Percentiles rank a stretch among this genome's conserved stretches.
These are phyloP conservation scores for Populus alba DNA, from an alignment of 345 rosid genomes.

Conservation along the genomic window DNA sequence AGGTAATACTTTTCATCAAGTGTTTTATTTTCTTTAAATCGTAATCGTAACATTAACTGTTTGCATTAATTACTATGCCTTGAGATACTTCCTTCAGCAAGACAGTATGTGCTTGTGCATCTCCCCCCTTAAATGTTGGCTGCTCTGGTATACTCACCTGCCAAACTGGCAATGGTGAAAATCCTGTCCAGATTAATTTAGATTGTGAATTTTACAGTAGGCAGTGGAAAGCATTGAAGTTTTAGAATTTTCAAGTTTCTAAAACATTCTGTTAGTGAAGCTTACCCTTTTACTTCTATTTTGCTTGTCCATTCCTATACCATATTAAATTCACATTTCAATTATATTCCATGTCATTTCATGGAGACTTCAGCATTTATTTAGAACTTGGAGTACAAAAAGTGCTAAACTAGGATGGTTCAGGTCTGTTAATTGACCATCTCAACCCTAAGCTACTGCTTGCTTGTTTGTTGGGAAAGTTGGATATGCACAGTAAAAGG, in stretches of 20 bases:
- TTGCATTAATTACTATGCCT: not conserved
- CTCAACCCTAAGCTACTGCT: not conserved
- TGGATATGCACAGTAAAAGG: not conserved
- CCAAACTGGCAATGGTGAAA: not conserved
- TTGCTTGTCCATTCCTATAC: not conserved
- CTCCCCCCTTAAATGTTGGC: not conserved
- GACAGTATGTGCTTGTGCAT: not conserved
- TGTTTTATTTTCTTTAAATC: not conserved
- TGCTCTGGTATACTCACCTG: not conserved
- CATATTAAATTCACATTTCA: not conserved
- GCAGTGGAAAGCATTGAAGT: not conserved
- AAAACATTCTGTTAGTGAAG: not conserved
- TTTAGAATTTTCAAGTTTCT: not conserved
- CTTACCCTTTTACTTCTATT: not conserved
- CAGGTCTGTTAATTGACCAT: not conserved
- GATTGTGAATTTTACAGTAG: not conserved
- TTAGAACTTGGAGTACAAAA: no score
- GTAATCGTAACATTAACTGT: not conserved
- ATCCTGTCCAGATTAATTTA: not conserved
- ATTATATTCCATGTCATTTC: not conserved
- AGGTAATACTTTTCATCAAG: constrained; percentile 42
- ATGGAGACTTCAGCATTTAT: not conserved
- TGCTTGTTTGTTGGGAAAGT: not conserved
- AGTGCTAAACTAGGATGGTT: not conserved
- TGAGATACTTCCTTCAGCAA: not conserved